Evolutionary conservation across 2,329 filamentous ascomycete genomes (phyloP).

Genomic region (Macroventuria anomochaeta): DNA sequence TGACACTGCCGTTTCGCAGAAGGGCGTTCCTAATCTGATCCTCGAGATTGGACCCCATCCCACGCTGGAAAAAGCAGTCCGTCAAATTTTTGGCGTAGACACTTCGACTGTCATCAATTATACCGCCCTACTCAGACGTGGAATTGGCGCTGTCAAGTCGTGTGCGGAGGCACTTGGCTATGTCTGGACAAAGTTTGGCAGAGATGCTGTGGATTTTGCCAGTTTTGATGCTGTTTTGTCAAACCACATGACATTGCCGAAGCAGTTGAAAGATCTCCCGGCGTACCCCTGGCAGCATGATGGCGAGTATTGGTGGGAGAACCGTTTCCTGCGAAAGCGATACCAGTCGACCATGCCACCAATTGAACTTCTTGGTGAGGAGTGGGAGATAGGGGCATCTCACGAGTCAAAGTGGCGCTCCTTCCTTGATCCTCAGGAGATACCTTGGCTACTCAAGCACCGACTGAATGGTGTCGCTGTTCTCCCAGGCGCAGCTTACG

Average conservation of each 20-base stretch:
- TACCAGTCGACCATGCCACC: slow-evolving; percentile 7
- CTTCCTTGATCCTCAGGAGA: slow-evolving; percentile 18
- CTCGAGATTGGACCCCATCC: slow-evolving; percentile 57
- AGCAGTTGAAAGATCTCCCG: slow-evolving; percentile 27
- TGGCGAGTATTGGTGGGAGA: slow-evolving; percentile 29
- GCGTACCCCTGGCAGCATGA: slow-evolving; percentile 18
- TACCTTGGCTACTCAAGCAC: slow-evolving; percentile 24
- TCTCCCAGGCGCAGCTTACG: slow-evolving; percentile 54
- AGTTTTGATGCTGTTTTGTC: neutral
- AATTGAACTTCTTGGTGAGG: slow-evolving; percentile 18
- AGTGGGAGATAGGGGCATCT: neutral
- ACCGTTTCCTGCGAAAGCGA: slow-evolving; percentile 9
- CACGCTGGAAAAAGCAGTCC: slow-evolving; percentile 42
- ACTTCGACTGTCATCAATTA: neutral
- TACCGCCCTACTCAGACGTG: neutral
- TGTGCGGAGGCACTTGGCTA: neutral
- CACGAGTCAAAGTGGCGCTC: slow-evolving; percentile 21
- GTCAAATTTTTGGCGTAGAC: neutral
- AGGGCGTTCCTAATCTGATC: slow-evolving; percentile 33
- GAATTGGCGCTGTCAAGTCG: neutral
- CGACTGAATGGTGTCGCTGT: slow-evolving; percentile 39
- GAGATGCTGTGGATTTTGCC: neutral
- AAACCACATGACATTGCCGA: neutral
- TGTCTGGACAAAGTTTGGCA: neutral
- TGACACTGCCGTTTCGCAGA: slow-evolving; percentile 18